Base-by-base conservation (phyloP, 495 filamentous ascomycete species). In the Polyplosphaeria fusca region DNA sequence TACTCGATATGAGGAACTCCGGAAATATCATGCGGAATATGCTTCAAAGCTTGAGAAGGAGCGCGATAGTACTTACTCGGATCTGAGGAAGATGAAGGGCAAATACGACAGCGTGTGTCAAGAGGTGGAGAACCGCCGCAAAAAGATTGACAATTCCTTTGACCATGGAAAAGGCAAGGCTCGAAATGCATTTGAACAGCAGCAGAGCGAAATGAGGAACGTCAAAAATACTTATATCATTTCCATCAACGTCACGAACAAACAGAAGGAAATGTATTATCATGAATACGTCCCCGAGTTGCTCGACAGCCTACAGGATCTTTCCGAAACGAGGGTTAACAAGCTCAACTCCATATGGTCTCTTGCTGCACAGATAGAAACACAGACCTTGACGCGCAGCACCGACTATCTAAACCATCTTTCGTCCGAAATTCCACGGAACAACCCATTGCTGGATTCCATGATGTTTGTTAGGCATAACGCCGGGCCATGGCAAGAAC, bases 401-500 rank as follows among this genome's bases (percentile, higher is more conserved):
- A 79, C 78, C 2, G 77, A 83, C n/a, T 79, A 86, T 46, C 75
- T 94, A 47, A 72, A 82, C 5, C 83, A 84, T 58, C 79, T 95
- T 4, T 70, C 83, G 27, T 78, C 80, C 32, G 92, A 96, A 66
- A 92, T 99, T 45, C 83, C 87, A 2, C 83, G 91, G 27, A 99
- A 99, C 65, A 79, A 86, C 47, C 93, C 94, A 1, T 77, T 82
- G 13, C 78, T 97, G 5, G 94, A 99, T 68, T 94, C 90, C 24
- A 87, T 92, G 76, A 99, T 99, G 94, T 99, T 94, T 71, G 82
- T 91, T 32, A 83, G 86, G 50, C 93, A 99, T 71, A 99, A 99
- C 63, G 82, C 85, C 58, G 81, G 79, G 35, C 73, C 79, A 54
- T 90, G 85, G 73, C 83, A 87, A 58, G 94, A 97, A 67, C 94